Evolutionary conservation across 768 basidiomycete genomes (phyloP), one percentile per base, ranked within the genome.

Genomic region (Lentinula raphanica): DNA sequence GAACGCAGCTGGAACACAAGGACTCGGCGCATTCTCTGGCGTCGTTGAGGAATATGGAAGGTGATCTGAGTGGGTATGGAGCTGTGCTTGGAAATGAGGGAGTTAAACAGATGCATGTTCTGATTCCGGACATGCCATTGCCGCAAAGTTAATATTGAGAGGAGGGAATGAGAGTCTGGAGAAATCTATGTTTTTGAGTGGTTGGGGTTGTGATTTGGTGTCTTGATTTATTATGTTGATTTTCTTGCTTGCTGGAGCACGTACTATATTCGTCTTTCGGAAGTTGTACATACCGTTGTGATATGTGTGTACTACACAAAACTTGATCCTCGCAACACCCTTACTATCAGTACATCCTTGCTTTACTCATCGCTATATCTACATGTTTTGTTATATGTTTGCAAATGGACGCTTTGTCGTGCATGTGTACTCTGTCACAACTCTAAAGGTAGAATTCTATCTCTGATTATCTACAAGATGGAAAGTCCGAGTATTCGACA

Each of bases 401-500:
- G 21, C 42, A 44, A 44, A 42, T 8, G 19, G 42, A 40, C 19
- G 39, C 15, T 40, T 13, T 35, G 32, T 0, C 32, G n/a, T 8
- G 8, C 8, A 45, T n/a, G n/a, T n/a, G n/a, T 8, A 35, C 13
- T 35, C 32, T 35, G 13, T 35, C 5, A 31, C 29, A 7, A 49
- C 28, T 49, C 27, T 19, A 49, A 49, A 19, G 3, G 11, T 7
- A 5, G 23, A 17, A 19, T 19, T 19, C 15, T 4, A 31, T 31
- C n/a, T n/a, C n/a, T n/a, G n/a, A n/a, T n/a, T 13, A 28, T 28
- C 29, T 35, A 54, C 4, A 31, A 19, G 15, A 56, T 56, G 9
- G 44, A 28, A 23, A 56, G 28, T 28, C n/a, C 54, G 19, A 56
- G 40, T 56, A 8, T 28, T 48, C 65, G 70, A 51, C 86, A 80